phyloP scores from a whole-genome alignment of 2,329 filamentous ascomycete species.

The Epichloe coenophiala region DNA sequence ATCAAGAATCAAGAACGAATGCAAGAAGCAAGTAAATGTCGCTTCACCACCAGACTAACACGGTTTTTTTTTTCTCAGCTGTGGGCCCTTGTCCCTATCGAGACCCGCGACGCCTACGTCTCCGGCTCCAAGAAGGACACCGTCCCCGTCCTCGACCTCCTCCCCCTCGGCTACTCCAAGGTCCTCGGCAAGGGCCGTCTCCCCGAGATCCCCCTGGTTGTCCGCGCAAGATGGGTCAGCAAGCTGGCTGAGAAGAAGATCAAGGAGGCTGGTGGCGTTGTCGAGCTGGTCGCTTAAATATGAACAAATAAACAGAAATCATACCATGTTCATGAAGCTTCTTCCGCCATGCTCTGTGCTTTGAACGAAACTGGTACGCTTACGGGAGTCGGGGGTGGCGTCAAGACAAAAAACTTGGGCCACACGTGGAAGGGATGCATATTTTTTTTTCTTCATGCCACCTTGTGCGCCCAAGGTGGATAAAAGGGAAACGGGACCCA shows the following conservation, averaged over 20 bases:
- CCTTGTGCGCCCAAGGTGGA: constrained; percentile 5
- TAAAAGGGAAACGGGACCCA: constrained; percentile 12
- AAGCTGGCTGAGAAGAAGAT: constrained; percentile 98
- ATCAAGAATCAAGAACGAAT: neutral
- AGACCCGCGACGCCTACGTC: constrained; percentile 90
- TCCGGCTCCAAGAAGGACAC: constrained; percentile 69
- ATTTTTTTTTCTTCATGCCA: neutral
- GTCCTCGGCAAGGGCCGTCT: constrained; percentile 96
- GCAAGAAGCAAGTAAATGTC: neutral
- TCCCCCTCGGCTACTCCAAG: constrained; percentile 92
- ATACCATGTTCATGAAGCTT: neutral
- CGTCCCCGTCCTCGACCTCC: constrained; percentile 94
- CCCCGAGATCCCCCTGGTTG: constrained; percentile 84
- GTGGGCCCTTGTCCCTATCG: constrained; percentile 84
- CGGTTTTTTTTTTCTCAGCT: constrained; percentile 44
- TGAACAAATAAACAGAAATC: neutral
- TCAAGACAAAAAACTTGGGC: neutral
- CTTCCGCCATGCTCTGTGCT: neutral
- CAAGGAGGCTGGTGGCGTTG: constrained; percentile 88
- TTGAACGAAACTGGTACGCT: neutral
- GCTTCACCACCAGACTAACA: constrained; percentile 14
- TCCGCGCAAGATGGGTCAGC: constrained; percentile 90
- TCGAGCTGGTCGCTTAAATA: constrained; percentile 78
- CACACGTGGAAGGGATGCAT: neutral
- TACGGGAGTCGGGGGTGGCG: constrained; percentile 4